Conservation (phyloP, 1,284 basidiomycete species). For the Ganoderma resinaceum region DNA sequence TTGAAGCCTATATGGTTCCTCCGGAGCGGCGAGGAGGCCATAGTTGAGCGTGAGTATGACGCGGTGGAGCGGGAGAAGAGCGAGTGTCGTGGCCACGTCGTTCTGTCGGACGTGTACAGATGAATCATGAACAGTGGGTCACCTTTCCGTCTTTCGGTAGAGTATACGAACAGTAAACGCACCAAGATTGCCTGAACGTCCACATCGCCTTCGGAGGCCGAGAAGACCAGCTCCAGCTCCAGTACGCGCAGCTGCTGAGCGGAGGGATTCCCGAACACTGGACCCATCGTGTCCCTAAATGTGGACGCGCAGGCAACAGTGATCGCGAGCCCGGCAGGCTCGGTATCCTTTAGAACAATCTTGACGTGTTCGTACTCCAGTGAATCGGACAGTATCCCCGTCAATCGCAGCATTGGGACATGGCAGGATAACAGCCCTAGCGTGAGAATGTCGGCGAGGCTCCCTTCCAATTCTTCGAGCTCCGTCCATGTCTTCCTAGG, state of each 20-base stretch:
- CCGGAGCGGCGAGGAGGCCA: not conserved
- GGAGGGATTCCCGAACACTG: not conserved
- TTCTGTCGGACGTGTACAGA: conserved; percentile 10
- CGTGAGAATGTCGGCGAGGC: not conserved
- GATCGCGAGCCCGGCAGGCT: not conserved
- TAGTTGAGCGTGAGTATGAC: conserved; percentile 17
- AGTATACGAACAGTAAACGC: too few species aligned
- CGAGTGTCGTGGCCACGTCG: conserved; percentile 1
- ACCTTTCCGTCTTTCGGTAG: not conserved
- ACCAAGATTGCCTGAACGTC: not conserved
- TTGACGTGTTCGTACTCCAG: not conserved
- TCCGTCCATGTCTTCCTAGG: not conserved
- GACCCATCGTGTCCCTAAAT: not conserved
- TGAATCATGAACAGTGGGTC: not conserved
- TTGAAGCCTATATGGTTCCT: not conserved
- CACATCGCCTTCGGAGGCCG: conserved; percentile 9
- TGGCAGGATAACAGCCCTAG: not conserved
- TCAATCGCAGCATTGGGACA: not conserved
- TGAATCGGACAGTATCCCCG: not conserved
- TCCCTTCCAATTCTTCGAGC: not conserved
- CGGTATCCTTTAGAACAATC: not conserved
- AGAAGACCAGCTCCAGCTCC: conserved; percentile 17
- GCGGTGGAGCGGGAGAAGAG: conserved; percentile 1
- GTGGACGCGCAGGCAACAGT: not conserved
- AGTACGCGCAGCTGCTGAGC: conserved; percentile 13